These are phyloP conservation scores for Hymenoscyphus albidus DNA, from an alignment of 2,329 filamentous ascomycete species.

Conservation along the genomic window DNA sequence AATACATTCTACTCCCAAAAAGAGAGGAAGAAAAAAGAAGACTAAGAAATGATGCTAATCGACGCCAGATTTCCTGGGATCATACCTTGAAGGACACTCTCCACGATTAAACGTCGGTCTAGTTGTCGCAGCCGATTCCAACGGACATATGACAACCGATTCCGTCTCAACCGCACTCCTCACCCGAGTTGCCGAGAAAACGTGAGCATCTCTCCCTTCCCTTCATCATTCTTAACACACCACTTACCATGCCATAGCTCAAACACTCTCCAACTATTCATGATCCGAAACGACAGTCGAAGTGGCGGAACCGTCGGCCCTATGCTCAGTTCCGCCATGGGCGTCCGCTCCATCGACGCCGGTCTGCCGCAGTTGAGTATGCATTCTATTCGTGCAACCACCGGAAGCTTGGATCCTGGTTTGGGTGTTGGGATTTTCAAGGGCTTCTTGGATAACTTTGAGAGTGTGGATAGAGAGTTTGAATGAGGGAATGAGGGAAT, in stretches of 20 bases:
- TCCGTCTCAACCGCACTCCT: conserved; percentile 79
- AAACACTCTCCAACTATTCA: conserved; percentile 77
- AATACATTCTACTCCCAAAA: no score
- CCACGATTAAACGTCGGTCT: conserved; percentile 88
- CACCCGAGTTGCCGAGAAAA: conserved; percentile 69
- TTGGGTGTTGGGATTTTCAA: conserved; percentile 85
- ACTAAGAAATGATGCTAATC: neutral
- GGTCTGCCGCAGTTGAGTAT: conserved; percentile 90
- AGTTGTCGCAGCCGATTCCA: conserved; percentile 74
- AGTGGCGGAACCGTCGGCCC: conserved; percentile 95
- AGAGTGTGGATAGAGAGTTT: conserved; percentile 81
- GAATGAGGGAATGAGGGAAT: conserved; percentile 25
- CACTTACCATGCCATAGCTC: conserved; percentile 44
- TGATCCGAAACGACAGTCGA: conserved; percentile 88
- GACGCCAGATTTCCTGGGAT: conserved; percentile 62
- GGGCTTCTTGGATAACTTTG: conserved; percentile 83
- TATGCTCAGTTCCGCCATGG: conserved; percentile 76
- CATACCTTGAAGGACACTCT: conserved; percentile 80
- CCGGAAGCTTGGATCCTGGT: conserved; percentile 79
- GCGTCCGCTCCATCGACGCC: conserved; percentile 78
- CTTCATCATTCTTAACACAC: no score
- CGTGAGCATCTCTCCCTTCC: neutral
- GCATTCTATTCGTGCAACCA: conserved; percentile 89
- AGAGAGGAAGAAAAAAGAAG: no score
- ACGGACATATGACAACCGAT: conserved; percentile 96